Conservation (phyloP, 148 eudicot species). For the Chenopodium quinoa region DNA sequence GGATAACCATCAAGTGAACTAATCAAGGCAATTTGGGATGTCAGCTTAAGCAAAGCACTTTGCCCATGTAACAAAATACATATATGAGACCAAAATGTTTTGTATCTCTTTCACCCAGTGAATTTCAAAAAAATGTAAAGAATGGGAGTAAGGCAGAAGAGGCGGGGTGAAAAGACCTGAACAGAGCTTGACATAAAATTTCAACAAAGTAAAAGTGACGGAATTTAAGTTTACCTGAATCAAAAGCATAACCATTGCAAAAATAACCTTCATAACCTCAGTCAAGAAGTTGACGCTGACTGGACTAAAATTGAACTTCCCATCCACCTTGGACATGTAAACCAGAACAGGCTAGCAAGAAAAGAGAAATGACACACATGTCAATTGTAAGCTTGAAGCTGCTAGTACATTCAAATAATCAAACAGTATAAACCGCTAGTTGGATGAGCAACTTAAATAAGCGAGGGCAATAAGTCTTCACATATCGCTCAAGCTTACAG, state of each 20-base stretch:
- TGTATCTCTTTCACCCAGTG: neutral
- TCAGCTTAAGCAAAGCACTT: neutral
- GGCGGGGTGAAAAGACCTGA: neutral
- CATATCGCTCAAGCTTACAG: neutral
- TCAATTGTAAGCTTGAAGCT: neutral
- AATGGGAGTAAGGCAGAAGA: neutral
- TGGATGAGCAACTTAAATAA: neutral
- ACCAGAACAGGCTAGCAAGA: constrained; percentile 69
- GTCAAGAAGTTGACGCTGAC: constrained; percentile 82
- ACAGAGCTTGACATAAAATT: neutral
- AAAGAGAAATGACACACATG: constrained; percentile 1
- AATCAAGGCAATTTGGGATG: neutral
- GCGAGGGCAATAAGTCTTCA: no score
- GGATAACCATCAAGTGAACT: constrained; percentile 8
- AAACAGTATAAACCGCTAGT: neutral
- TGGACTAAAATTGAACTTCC: constrained; percentile 74
- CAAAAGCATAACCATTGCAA: constrained; percentile 74
- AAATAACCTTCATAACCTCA: constrained; percentile 58
- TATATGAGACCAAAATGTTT: neutral
- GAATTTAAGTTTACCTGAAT: constrained; percentile 47
- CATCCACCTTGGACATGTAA: constrained; percentile 86
- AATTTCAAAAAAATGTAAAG: neutral
- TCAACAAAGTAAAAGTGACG: neutral
- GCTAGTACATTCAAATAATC: neutral
- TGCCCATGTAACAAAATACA: neutral